Evolutionary conservation across 2,329 filamentous ascomycete species (phyloP).

Genomic region (Phyllosticta citriasiana): DNA sequence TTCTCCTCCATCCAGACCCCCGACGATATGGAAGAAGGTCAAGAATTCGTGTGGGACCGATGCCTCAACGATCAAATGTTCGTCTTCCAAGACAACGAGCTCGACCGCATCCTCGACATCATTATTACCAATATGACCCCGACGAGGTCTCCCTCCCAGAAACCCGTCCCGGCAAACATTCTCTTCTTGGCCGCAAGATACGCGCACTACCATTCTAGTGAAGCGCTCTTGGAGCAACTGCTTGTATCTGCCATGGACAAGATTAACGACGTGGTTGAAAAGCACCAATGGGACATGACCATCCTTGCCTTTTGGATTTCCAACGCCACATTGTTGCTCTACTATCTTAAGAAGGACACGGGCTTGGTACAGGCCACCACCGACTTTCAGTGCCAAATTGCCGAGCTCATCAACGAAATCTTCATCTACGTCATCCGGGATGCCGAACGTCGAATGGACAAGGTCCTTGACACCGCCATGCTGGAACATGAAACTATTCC

Average conservation of each 20-base stretch:
- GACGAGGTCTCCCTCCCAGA: conserved; percentile 89
- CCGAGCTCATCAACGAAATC: conserved; percentile 94
- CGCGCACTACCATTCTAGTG: conserved; percentile 89
- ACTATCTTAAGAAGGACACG: conserved; percentile 91
- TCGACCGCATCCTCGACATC: conserved; percentile 85
- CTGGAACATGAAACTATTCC: conserved; percentile 97
- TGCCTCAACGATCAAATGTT: conserved; percentile 99
- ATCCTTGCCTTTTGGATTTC: conserved; percentile 98
- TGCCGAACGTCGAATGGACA: conserved; percentile 90
- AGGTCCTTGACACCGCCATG: conserved; percentile 87
- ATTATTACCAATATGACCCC: conserved; percentile 98
- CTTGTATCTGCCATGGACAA: conserved; percentile 84
- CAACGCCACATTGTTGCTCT: conserved; percentile 86
- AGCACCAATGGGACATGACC: conserved; percentile 98
- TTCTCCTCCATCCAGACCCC: not conserved
- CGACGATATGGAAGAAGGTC: conserved; percentile 78
- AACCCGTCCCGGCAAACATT: conserved; percentile 94
- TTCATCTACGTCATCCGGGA: conserved; percentile 96
- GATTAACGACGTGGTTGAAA: conserved; percentile 94
- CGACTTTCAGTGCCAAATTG: conserved; percentile 85
- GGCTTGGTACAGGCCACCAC: conserved; percentile 71
- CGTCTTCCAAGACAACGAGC: conserved; percentile 90
- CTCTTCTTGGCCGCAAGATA: conserved; percentile 93
- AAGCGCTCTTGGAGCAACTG: conserved; percentile 70
- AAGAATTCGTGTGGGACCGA: conserved; percentile 91